phyloP scores from a whole-genome alignment of 2,329 filamentous ascomycete species.

The Penicillium sp. region DNA sequence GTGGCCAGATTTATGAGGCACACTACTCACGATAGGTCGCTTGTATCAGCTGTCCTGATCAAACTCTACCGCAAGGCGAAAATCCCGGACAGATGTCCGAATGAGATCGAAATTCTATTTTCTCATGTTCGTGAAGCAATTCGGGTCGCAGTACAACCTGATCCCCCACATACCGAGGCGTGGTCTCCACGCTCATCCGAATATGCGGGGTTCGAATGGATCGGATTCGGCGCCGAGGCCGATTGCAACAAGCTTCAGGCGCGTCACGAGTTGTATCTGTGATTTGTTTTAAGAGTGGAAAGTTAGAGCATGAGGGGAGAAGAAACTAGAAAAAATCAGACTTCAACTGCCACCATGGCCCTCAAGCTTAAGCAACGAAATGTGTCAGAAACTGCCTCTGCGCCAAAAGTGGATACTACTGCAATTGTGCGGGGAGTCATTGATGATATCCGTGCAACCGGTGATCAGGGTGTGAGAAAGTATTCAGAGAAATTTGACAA shows the following conservation, averaged over 20 bases:
- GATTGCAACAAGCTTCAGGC: conserved; percentile 1
- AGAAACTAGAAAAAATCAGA: neutral
- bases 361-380: conserved; percentile 15
- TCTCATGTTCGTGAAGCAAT: neutral
- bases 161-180: conserved; percentile 14
- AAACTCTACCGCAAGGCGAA: neutral
- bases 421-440: conserved; percentile 51
- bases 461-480: conserved; percentile 49
- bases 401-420: conserved; percentile 6
- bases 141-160: neutral
- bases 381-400: neutral
- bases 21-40: no score
- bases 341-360: conserved; percentile 5
- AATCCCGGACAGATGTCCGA: neutral
- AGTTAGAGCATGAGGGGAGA: neutral
- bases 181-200: conserved; percentile 5
- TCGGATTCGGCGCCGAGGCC: conserved; percentile 19
- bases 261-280: neutral
- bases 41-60: neutral
- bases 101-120: neutral
- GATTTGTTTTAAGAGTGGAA: neutral
- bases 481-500: conserved; percentile 57
- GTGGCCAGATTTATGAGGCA: no score
- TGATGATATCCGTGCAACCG: conserved; percentile 47
- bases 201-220: conserved; percentile 9